Evolutionary conservation across 306 rosid species (phyloP).

Genomic region (Trifolium fragiferum): DNA sequence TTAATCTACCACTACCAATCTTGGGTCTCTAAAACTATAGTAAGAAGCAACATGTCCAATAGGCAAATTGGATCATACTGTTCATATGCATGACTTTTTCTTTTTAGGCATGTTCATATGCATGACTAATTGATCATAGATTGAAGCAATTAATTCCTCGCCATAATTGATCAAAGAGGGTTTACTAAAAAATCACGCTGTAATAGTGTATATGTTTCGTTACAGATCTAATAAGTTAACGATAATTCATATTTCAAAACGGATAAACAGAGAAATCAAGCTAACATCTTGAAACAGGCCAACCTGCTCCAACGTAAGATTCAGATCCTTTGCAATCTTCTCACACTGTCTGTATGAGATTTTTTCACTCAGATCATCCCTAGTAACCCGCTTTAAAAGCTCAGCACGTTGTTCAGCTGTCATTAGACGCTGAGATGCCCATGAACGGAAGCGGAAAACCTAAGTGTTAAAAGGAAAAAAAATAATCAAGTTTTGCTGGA

Average conservation of each 20-base stretch:
- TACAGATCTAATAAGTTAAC: constrained; percentile 24
- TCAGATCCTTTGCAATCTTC: constrained; percentile 84
- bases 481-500: constrained; percentile 8
- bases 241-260: constrained; percentile 31
- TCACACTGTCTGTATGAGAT: constrained; percentile 74
- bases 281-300: constrained; percentile 41
- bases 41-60: constrained; percentile 28
- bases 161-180: constrained; percentile 10
- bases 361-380: constrained; percentile 60
- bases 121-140: constrained; percentile 19
- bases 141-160: constrained; percentile 18
- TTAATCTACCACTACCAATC: constrained; percentile 33
- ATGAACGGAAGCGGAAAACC: constrained; percentile 76
- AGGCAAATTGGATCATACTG: not conserved
- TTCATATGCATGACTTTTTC: not conserved
- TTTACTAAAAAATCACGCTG: constrained; percentile 7
- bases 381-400: constrained; percentile 60
- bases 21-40: constrained; percentile 15
- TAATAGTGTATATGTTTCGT: constrained; percentile 28
- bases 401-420: constrained; percentile 84
- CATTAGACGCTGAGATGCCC: constrained; percentile 87
- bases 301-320: constrained; percentile 85
- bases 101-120: not conserved
- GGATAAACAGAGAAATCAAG: constrained; percentile 35
- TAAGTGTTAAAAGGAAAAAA: constrained; percentile 42